phyloP scores from a whole-genome alignment of 345 rosid species.

The Sisymbrium irio region DNA sequence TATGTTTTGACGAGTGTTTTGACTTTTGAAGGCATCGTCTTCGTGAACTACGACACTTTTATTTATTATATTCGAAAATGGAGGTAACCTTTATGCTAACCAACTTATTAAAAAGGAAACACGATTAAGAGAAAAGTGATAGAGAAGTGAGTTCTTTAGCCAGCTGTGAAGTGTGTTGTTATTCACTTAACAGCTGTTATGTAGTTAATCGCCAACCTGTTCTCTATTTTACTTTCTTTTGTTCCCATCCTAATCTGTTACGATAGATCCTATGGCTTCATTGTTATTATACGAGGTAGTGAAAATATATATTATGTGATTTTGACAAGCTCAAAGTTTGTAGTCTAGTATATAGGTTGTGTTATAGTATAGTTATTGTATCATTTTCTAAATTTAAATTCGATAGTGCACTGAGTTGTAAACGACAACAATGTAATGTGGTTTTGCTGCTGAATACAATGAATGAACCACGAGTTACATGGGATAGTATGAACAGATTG shows the following conservation, averaged over 20 bases:
- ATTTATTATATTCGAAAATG: conserved; percentile 11
- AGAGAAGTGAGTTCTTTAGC: conserved; percentile 20
- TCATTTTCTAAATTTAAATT: too few species aligned
- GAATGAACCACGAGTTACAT: too few species aligned
- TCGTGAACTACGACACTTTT: conserved; percentile 2
- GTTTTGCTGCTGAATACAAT: too few species aligned
- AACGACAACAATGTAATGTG: too few species aligned
- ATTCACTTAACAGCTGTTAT: conserved; percentile 27
- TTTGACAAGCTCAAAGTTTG: too few species aligned
- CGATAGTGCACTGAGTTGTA: too few species aligned
- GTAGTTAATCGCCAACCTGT: conserved; percentile 29
- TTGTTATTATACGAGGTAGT: neutral
- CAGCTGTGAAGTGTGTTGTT: conserved; percentile 33
- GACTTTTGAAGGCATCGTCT: neutral
- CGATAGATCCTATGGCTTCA: neutral
- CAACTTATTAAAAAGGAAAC: neutral
- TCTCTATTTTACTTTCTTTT: conserved; percentile 13
- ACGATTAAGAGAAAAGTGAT: conserved; percentile 8
- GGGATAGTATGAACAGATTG: too few species aligned
- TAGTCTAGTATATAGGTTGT: too few species aligned
- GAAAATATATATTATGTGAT: neutral
- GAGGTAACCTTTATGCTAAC: neutral
- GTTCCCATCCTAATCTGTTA: conserved; percentile 4
- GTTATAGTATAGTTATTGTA: too few species aligned
- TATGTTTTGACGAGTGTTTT: neutral